Evolutionary conservation across 345 rosid genomes (phyloP).

Genomic region (Eucalyptus caleyi): DNA sequence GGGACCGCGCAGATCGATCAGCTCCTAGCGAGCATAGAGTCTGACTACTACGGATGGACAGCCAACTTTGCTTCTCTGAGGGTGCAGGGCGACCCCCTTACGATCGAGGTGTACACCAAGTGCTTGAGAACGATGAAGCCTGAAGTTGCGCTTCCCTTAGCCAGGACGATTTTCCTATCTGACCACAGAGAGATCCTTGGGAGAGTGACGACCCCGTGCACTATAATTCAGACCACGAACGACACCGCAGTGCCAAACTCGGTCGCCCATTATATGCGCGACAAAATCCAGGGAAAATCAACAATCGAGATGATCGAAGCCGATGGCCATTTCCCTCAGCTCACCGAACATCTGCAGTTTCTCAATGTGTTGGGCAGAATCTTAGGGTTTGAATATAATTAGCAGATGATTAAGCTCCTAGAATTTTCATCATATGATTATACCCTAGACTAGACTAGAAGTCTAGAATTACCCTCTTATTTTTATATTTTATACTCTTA

Average conservation of each 20-base stretch:
- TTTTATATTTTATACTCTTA: too few species aligned
- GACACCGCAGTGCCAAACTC: slow-evolving; percentile 1
- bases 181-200: background rate
- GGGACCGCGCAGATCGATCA: background rate
- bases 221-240: background rate
- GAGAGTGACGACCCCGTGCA: background rate
- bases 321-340: background rate
- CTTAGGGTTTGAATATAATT: background rate
- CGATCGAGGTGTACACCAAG: background rate
- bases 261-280: background rate
- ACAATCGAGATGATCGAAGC: background rate
- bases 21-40: background rate
- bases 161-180: background rate
- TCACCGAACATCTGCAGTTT: background rate
- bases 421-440: background rate
- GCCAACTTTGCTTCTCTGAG: background rate
- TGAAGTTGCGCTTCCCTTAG: background rate
- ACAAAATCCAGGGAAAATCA: background rate
- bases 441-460: background rate
- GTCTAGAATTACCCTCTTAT: background rate
- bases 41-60: background rate
- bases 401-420: background rate
- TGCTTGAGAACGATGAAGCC: background rate
- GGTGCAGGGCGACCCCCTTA: background rate
- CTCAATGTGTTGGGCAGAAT: background rate